Base-by-base conservation (phyloP, 2,329 filamentous ascomycete genomes). In the Microsporum canis region DNA sequence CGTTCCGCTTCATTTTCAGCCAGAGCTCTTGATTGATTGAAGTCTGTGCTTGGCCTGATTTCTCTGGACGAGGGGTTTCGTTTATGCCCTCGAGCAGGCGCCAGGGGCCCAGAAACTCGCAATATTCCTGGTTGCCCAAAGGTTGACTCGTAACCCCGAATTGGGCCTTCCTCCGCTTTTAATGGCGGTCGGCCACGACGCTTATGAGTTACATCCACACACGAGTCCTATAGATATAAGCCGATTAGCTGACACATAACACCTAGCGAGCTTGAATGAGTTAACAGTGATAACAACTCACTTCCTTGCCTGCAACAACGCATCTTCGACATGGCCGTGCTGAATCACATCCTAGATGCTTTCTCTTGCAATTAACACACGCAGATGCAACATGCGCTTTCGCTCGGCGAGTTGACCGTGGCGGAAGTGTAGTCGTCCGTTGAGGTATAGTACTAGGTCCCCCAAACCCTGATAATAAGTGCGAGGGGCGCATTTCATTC, bases 331-430 rank as follows among this genome's bases (percentile, higher is more conserved):
- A 74, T 29, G 72, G 72, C 29, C 72, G 68, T 45, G 66, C 69
- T 23, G 69, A 69, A 61, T 74, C 71, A 60, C 72, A 74, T 49
- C 71, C 67, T 61, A 74, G 60, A 65, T 74, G 72, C 65, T 74
- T 74, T 62, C 68, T 68, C 61, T 74, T 74, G 65, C 72, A 74
- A 60, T 74, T 73, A 27, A 74, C 68, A 65, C 72, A 74, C 12
- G 72, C 72, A 39, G 72, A 73, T 14, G 72, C 70, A 10, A 73
- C 72, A 61, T 74, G 72, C 14, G 72, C 69, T 61, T 74, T 74
- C 23, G 69, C 67, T 64, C 71, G 70, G 43, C 72, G 67, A 1
- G 71, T 70, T 17, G 71, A 65, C 27, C 71, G 66, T 17, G 72
- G 61, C 58, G 65, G 62, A 33, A 65, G 63, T 12, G 64, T n/a